Evolutionary conservation across 805 yeast species (phyloP).

Genomic region (Yamadazyma laniorum): DNA sequence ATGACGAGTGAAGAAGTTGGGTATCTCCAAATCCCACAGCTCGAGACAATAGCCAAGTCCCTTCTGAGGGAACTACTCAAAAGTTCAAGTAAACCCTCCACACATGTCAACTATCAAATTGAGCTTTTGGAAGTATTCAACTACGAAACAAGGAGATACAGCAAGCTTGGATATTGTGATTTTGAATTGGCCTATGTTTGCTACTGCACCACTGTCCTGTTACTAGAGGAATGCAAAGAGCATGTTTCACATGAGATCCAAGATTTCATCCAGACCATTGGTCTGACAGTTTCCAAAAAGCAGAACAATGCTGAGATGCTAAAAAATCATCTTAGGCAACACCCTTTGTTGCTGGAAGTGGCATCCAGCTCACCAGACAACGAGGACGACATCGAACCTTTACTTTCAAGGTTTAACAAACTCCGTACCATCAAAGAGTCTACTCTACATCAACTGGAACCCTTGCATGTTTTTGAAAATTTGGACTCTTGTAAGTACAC

Average conservation of each 20-base stretch:
- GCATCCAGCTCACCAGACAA: not conserved
- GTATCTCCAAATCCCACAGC: slow-evolving; percentile 3
- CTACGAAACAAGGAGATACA: slow-evolving; percentile 28
- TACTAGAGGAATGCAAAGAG: slow-evolving; percentile 8
- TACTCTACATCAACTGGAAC: no score
- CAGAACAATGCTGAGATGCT: slow-evolving; percentile 1
- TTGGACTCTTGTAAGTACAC: slow-evolving; percentile 14
- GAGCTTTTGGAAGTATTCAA: slow-evolving; percentile 34
- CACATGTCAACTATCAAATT: slow-evolving; percentile 27
- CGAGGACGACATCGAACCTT: slow-evolving; percentile 18
- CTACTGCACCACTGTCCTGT: slow-evolving; percentile 15
- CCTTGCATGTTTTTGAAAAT: not conserved
- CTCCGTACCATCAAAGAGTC: slow-evolving; percentile 6
- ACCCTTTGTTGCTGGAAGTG: not conserved
- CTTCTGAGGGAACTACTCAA: slow-evolving; percentile 11
- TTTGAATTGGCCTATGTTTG: slow-evolving; percentile 34
- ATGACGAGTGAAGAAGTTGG: slow-evolving; percentile 7
- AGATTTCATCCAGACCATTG: slow-evolving; percentile 18
- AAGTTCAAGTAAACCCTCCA: slow-evolving; percentile 14
- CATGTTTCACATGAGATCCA: slow-evolving; percentile 12
- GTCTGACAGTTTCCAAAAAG: slow-evolving; percentile 18
- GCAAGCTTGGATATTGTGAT: slow-evolving; percentile 34
- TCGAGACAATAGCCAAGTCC: not conserved
- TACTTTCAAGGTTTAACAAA: slow-evolving; percentile 25
- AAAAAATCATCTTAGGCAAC: not conserved